Evolutionary conservation across 2,329 filamentous ascomycete genomes (phyloP), one percentile per base, ranked within the genome.

Genomic region (Aureobasidium uvarum): DNA sequence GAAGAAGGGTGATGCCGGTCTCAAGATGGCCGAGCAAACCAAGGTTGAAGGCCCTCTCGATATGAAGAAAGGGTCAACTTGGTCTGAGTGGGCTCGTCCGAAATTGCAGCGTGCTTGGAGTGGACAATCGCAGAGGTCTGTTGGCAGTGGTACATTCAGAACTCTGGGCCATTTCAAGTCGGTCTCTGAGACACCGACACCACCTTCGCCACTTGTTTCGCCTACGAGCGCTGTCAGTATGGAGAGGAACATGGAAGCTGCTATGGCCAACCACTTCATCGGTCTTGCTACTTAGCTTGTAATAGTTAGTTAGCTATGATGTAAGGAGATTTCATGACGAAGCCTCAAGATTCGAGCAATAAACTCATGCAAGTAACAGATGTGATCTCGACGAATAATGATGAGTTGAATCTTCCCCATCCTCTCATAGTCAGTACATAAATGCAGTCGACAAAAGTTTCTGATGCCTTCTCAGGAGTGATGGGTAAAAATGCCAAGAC

Each of bases 1-100:
- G 74, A 73, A 74, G 69, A 72, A 72, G 45, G 72, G 73, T 14
- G 71, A 74, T 50, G 69, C 68, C 33, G 71, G 72, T 23, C 70
- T 74, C 50, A 69, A 72, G 20, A 70, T 69, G 38, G 67, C 68
- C 18, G 68, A 67, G 54, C 66, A 70, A 18, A 68, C 52, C 46
- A 69, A 67, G 18, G 67, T 71, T 13, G 72, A 74, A 50, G 72
- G 72, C 11, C 68, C 68, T 0, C 33, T 74, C 38, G 73, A 74
- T 39, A 55, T 74, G n/a, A 72, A 72, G 66, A 72, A 72, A 66
- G 33, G 33, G 33, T 36, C 33, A 36, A 67, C 67, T 11, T 73
- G 72, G 71, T 68, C 69, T 25, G 72, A 74, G 18, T 74, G 72
- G 72, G 72, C 73, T 11, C 65, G 74, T 25, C 74, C 74, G 33